Evolutionary conservation across 306 rosid species (phyloP).

Genomic region (Vicia faba): DNA sequence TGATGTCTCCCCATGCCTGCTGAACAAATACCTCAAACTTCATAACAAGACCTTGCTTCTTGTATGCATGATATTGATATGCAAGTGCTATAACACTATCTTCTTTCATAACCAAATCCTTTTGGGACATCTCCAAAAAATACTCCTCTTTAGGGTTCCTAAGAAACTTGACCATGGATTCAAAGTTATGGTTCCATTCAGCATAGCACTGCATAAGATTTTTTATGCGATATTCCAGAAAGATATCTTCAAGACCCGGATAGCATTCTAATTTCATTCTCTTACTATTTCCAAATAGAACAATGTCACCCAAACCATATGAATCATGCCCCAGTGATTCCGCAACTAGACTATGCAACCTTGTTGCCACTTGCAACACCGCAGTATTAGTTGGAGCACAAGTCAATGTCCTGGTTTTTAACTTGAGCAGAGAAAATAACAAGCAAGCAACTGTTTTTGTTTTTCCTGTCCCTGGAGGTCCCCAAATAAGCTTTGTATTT

Average conservation of each 20-base stretch:
- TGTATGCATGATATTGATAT: neutral
- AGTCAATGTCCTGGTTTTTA: constrained; percentile 50
- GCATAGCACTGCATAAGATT: constrained; percentile 1
- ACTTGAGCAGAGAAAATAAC: constrained; percentile 38
- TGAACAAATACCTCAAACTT: neutral
- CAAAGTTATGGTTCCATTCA: constrained; percentile 38
- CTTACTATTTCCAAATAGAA: constrained; percentile 39
- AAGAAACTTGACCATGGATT: constrained; percentile 33
- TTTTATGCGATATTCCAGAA: constrained; percentile 35
- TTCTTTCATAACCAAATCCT: constrained; percentile 4
- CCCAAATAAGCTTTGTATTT: constrained; percentile 62
- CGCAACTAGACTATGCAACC: constrained; percentile 28
- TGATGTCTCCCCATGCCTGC: neutral
- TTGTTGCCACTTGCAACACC: constrained; percentile 44
- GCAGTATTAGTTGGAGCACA: constrained; percentile 46
- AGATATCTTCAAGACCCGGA: constrained; percentile 29
- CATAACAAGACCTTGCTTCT: neutral
- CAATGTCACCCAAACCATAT: constrained; percentile 18
- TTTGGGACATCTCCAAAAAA: neutral
- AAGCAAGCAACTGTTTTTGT: constrained; percentile 59
- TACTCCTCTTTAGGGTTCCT: constrained; percentile 32
- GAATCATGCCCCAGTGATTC: constrained; percentile 1
- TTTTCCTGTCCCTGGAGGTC: constrained; percentile 72
- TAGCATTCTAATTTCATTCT: constrained; percentile 42
- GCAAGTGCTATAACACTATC: neutral